Evolutionary conservation across 1,284 basidiomycete species (phyloP).

Genomic region (Apiotrichum akiyoshidainum): DNA sequence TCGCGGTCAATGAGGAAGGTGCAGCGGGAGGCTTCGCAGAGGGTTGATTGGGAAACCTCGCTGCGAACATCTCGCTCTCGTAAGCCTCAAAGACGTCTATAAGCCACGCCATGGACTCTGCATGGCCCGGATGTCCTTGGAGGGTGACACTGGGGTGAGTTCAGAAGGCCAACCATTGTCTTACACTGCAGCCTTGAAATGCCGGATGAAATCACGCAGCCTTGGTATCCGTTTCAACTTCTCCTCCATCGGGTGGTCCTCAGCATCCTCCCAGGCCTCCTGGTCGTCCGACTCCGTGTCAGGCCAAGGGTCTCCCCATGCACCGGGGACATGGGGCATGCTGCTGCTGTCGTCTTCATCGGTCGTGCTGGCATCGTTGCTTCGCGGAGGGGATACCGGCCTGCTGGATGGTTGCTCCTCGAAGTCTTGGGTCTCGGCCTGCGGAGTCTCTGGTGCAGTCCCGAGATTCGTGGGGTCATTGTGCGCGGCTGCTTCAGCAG

Average conservation of each 20-base stretch:
- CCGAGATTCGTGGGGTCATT: neutral
- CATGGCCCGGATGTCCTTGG: slow-evolving; percentile 10
- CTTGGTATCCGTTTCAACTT: neutral
- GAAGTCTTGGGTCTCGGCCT: neutral
- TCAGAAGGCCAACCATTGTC: neutral
- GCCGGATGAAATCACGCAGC: neutral
- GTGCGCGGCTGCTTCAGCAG: neutral
- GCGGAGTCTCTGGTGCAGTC: neutral
- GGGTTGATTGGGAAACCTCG: neutral
- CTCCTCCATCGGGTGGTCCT: neutral
- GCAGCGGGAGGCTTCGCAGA: neutral
- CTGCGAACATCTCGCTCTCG: slow-evolving; percentile 6
- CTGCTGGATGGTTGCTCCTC: neutral
- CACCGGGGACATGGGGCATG: neutral
- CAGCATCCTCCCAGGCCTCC: neutral
- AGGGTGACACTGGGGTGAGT: slow-evolving; percentile 5
- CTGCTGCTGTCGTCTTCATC: neutral
- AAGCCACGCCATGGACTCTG: slow-evolving; percentile 16
- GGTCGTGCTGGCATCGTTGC: too few species aligned
- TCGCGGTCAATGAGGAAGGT: neutral
- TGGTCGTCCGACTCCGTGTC: neutral
- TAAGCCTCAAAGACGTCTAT: slow-evolving; percentile 18
- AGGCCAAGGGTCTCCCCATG: neutral
- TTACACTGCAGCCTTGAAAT: slow-evolving; percentile 11
- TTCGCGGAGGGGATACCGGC: neutral